These are phyloP conservation scores for Cronartium ribicola DNA, from an alignment of 1,284 basidiomycete genomes.

Conservation along the genomic window DNA sequence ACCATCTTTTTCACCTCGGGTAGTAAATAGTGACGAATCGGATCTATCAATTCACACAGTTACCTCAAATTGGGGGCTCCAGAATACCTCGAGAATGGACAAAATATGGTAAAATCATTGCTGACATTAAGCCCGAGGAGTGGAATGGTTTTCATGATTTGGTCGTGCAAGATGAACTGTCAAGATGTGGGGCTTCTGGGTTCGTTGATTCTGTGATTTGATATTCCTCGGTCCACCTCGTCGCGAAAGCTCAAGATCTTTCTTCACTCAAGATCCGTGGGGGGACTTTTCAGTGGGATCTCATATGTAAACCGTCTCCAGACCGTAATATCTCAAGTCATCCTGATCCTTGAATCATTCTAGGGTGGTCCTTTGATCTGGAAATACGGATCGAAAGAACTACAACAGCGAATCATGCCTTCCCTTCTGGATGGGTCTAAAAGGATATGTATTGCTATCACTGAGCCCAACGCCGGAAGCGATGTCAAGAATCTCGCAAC, in stretches of 20 bases:
- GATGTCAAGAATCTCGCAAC: constrained; percentile 38
- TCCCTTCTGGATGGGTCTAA: constrained; percentile 29
- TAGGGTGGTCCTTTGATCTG: constrained; percentile 43
- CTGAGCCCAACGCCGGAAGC: constrained; percentile 43
- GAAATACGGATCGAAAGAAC: constrained; percentile 32
- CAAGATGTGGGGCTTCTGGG: constrained; percentile 43
- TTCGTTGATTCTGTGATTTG: not conserved
- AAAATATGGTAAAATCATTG: constrained; percentile 39
- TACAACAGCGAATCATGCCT: constrained; percentile 15
- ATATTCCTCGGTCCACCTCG: not conserved
- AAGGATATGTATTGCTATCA: constrained; percentile 39
- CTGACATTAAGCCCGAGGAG: constrained; percentile 35
- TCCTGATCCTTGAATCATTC: not conserved
- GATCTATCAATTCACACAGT: constrained; percentile 31
- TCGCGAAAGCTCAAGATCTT: not conserved
- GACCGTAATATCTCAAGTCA: not conserved
- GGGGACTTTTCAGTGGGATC: constrained; percentile 34
- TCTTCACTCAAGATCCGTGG: constrained; percentile 21
- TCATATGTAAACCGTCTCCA: constrained; percentile 24
- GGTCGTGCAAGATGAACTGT: constrained; percentile 37
- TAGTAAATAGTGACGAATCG: constrained; percentile 10
- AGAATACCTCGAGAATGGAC: constrained; percentile 40
- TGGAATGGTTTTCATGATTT: constrained; percentile 44
- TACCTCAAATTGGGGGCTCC: constrained; percentile 33
- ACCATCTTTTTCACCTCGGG: constrained; percentile 38